Conservation (phyloP, 1,139 yeast genomes). For the Saccharomyces hybrid region DNA sequence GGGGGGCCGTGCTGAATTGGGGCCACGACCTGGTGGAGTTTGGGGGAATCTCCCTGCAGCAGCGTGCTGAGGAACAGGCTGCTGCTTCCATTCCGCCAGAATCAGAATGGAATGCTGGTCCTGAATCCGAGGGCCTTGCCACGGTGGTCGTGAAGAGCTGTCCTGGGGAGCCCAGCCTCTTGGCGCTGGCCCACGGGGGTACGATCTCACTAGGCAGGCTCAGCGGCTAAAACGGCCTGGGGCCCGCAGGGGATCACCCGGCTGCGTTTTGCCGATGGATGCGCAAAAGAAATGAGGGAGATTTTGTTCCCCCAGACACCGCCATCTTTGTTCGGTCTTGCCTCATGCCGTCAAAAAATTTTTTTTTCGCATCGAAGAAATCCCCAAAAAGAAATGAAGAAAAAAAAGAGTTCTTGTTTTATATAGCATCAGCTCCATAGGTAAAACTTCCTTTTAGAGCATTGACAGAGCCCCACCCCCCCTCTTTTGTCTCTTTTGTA, state of each 20-base stretch:
- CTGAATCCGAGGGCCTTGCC: neutral
- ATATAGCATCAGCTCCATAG: slow-evolving; percentile 1
- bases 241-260: neutral
- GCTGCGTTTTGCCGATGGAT: neutral
- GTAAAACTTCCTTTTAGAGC: neutral
- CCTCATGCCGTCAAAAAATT: neutral
- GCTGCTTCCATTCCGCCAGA: neutral
- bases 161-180: slow-evolving; percentile 14
- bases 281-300: neutral
- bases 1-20: slow-evolving; percentile 23
- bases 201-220: neutral
- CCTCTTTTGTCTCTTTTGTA: neutral
- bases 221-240: neutral
- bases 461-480: neutral
- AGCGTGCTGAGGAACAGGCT: neutral
- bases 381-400: neutral
- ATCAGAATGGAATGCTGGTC: neutral
- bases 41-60: slow-evolving; percentile 20
- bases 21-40: slow-evolving; percentile 21
- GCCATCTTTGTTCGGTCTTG: slow-evolving; percentile 4
- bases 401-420: neutral
- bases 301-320: slow-evolving; percentile 5
- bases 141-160: neutral
- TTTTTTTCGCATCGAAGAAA: slow-evolving; percentile 1
- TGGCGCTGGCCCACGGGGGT: slow-evolving; percentile 5